Evolutionary conservation across 148 eudicot species (phyloP).

Genomic region (Dysphania ambrosioides): DNA sequence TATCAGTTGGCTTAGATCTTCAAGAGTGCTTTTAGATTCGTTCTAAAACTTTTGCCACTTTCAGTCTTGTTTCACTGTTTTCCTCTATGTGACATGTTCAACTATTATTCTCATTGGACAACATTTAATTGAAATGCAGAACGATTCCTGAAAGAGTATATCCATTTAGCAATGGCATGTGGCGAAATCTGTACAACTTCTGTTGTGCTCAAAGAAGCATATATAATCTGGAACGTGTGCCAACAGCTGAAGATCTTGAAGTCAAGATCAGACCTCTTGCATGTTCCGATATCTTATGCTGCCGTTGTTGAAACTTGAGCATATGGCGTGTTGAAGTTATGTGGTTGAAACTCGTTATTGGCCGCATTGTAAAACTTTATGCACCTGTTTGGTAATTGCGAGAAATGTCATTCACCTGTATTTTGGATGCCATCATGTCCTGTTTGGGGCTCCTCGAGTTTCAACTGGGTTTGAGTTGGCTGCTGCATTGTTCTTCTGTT

Average conservation of each 20-base stretch:
- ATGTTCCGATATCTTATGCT: constrained; percentile 56
- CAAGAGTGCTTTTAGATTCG: background rate
- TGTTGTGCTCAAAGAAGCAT: constrained; percentile 52
- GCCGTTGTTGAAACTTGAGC: constrained; percentile 62
- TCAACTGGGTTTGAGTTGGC: background rate
- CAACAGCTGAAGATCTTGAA: constrained; percentile 71
- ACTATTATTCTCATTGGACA: background rate
- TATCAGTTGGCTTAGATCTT: too few relatives aligned
- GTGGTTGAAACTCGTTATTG: constrained; percentile 1
- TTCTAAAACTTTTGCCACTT: background rate
- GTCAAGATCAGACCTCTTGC: constrained; percentile 56
- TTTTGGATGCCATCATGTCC: background rate
- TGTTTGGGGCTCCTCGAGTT: constrained; percentile 5
- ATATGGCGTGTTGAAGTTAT: background rate
- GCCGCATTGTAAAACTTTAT: constrained; percentile 18
- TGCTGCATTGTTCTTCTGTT: background rate
- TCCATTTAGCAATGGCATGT: constrained; percentile 82
- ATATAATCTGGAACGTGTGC: constrained; percentile 65
- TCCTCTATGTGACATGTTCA: background rate
- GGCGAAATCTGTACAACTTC: constrained; percentile 72
- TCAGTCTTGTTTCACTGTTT: background rate
- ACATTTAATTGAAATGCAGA: constrained; percentile 43
- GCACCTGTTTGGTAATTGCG: background rate
- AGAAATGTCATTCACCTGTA: constrained; percentile 5
- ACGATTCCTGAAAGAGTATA: constrained; percentile 77